A percentile compares a stretch with the other conserved stretches of the same genome.
Evolutionary conservation across 352 stramenopile species (phyloP).

Genomic region (Phytophthora pseudosyringae): DNA sequence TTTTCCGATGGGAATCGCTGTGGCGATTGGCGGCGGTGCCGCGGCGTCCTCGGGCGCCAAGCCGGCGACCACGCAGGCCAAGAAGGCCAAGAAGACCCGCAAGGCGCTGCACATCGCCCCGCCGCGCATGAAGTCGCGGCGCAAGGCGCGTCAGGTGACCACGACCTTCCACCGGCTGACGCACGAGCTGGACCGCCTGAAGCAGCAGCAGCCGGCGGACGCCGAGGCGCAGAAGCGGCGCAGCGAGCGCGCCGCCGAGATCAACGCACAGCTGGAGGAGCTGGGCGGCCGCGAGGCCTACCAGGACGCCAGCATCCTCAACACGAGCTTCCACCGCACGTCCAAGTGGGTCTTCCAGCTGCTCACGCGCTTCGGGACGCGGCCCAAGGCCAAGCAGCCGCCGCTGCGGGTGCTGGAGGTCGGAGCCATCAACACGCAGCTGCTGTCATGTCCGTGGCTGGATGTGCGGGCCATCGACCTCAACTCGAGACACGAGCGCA

Average conservation of each 20-base stretch:
- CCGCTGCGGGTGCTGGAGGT: slow-evolving; percentile 81
- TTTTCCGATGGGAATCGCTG: slow-evolving; percentile 23
- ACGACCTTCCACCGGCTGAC: slow-evolving; percentile 83
- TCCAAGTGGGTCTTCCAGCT: slow-evolving; percentile 95
- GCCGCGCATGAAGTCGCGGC: slow-evolving; percentile 69
- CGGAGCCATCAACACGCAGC: slow-evolving; percentile 96
- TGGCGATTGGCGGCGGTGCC: slow-evolving; percentile 23
- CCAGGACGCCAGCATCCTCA: slow-evolving; percentile 95
- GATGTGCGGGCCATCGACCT: slow-evolving; percentile 96
- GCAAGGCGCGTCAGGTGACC: slow-evolving; percentile 74
- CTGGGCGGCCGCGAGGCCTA: slow-evolving; percentile 94
- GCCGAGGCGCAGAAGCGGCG: slow-evolving; percentile 33
- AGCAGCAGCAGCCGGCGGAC: slow-evolving; percentile 39
- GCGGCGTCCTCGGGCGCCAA: slow-evolving; percentile 15
- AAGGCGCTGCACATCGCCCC: slow-evolving; percentile 67
- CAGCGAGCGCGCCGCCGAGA: slow-evolving; percentile 45
- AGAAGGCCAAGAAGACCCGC: slow-evolving; percentile 61
- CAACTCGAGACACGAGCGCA: slow-evolving; percentile 89
- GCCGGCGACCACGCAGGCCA: slow-evolving; percentile 26
- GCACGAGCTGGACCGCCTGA: slow-evolving; percentile 68
- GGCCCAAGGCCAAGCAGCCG: slow-evolving; percentile 71
- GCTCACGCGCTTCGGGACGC: slow-evolving; percentile 79
- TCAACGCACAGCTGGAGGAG: slow-evolving; percentile 79
- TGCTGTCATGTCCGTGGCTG: slow-evolving; percentile 94
- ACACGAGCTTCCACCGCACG: slow-evolving; percentile 94